Evolutionary conservation across 148 eudicot species (phyloP), one percentile per base, ranked within the genome.

Genomic region (Bassia scoparia): DNA sequence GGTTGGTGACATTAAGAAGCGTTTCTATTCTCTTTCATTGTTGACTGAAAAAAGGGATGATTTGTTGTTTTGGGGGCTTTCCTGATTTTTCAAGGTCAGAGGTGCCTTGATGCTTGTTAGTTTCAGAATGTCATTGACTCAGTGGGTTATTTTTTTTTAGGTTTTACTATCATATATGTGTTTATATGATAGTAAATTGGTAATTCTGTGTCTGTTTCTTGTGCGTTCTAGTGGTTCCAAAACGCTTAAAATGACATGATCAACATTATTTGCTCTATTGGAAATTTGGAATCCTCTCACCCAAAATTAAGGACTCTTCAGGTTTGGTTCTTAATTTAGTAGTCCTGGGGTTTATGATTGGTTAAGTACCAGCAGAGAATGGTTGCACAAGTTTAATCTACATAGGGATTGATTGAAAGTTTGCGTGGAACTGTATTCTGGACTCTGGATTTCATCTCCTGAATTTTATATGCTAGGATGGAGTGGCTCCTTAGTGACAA

Each of bases 1-100:
- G 97, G 99, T 95, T 74, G 69, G 82, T 71, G 82, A 71, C 48
- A 37, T 29, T 63, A 26, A 58, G 61, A 48, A 72, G 70, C 27
- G 20, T 53, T 44, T 67, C 60, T 80, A n/a, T 52, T 68, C 33
- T 75, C 23, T 73, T 78, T 59, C 43, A 9, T 62, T 37, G 17
- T 23, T 38, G 30, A 23, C 20, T 12, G 1, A n/a, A 23, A 3
- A 41, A 64, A 23, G 23, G 13, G 18, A 38, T 24, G 0, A 15
- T 61, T 31, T 9, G 5, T 61, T 20, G 1, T 34, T 63, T 37
- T 3, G 0, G 12, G 20, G 18, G 30, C 20, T 41, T 23, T 23
- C 6, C 4, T 12, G 21, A 62, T 24, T 41, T n/a, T n/a, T n/a
- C n/a, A 16, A 35, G 38, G 26, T 10, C 37, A 20, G 67, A 24